Conservation (phyloP, 495 filamentous ascomycete genomes). For the Neurospora intermedia region DNA sequence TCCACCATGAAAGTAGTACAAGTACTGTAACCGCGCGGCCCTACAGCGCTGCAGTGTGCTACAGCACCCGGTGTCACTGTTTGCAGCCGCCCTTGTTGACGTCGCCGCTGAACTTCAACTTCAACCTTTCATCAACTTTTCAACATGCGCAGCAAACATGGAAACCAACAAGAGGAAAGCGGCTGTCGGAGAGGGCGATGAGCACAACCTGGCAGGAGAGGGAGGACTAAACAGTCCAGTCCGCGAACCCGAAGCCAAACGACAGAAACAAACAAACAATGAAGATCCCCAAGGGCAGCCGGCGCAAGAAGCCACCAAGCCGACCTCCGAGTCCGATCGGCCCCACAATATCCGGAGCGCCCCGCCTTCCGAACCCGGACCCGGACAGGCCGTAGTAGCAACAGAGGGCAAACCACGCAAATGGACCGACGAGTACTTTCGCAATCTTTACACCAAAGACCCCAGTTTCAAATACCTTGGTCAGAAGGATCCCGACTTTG, state of each 20-base stretch:
- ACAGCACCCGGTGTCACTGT: neutral
- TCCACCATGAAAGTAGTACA: too few species aligned
- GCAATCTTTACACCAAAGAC: conserved; percentile 22
- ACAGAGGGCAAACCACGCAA: neutral
- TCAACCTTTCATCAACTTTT: neutral
- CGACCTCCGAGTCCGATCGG: neutral
- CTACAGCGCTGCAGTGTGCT: neutral
- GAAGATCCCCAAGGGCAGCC: neutral
- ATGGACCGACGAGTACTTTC: conserved; percentile 26
- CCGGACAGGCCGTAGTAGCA: neutral
- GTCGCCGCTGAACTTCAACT: too few species aligned
- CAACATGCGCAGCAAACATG: conserved; percentile 3
- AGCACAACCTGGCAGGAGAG: neutral
- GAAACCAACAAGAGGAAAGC: conserved; percentile 17
- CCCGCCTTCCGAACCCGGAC: neutral
- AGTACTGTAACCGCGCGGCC: neutral
- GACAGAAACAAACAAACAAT: neutral
- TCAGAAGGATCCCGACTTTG: conserved; percentile 21
- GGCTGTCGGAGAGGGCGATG: neutral
- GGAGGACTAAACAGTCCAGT: neutral
- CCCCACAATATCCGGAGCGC: neutral
- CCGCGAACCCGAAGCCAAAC: neutral
- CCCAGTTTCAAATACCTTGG: conserved; percentile 27
- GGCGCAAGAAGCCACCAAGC: neutral
- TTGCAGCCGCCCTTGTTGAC: too few species aligned